A percentile compares a stretch with the other conserved stretches of the same genome.
Conservation (phyloP, 2,329 filamentous ascomycete species). For the Diaporthe citrichinensis region DNA sequence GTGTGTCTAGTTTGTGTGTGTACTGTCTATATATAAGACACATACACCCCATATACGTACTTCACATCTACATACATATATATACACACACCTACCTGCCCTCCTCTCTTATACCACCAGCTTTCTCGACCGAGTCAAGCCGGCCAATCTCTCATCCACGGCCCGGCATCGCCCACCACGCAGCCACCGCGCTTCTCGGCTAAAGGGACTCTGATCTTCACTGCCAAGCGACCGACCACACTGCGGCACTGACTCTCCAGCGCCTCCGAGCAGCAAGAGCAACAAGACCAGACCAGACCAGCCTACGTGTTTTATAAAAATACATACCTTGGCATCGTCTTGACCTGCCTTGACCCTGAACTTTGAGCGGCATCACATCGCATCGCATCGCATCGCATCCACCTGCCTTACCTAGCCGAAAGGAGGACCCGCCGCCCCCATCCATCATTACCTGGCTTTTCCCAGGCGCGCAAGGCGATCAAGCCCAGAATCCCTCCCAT, state of each 20-base stretch:
- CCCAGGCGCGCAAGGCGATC: constrained; percentile 22
- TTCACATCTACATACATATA: background rate
- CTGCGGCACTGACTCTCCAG: constrained; percentile 15
- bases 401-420: constrained; percentile 12
- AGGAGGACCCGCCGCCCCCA: background rate
- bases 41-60: background rate
- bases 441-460: constrained; percentile 30
- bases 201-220: constrained; percentile 21
- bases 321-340: background rate
- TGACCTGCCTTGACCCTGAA: background rate
- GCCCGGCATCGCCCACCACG: constrained; percentile 16
- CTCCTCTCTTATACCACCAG: background rate
- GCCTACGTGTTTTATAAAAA: constrained; percentile 30
- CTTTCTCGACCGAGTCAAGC: constrained; percentile 22
- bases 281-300: background rate
- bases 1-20: background rate
- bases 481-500: constrained; percentile 16
- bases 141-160: constrained; percentile 19
- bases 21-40: constrained; percentile 3
- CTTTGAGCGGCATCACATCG: constrained; percentile 1
- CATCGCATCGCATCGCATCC: constrained; percentile 4
- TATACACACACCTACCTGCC: background rate
- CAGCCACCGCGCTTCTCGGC: constrained; percentile 34
- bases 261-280: background rate
- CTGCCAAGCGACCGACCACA: constrained; percentile 26